A percentile compares a stretch with the other conserved stretches of the same genome.
Evolutionary conservation across 2,329 filamentous ascomycete genomes (phyloP).

Genomic region (Clonostachys rosea): DNA sequence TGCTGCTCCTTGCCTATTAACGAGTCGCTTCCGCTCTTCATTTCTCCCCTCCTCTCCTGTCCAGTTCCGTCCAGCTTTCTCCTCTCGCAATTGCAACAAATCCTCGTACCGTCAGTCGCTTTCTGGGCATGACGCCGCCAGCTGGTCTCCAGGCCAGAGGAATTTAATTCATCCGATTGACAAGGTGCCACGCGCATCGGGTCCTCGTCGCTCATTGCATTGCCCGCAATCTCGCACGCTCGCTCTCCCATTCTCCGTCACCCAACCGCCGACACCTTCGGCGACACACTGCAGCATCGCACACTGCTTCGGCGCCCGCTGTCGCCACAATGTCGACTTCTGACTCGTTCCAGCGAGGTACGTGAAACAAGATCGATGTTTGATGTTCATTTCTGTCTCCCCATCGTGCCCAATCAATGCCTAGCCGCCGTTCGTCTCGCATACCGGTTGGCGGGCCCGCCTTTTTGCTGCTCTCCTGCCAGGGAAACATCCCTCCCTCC

Average conservation of each 20-base stretch:
- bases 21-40: too few species aligned
- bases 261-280: too few species aligned
- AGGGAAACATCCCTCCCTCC: too few species aligned
- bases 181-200: background rate
- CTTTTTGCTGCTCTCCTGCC: background rate
- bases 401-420: background rate
- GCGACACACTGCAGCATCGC: too few species aligned
- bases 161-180: constrained; percentile 3
- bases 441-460: background rate
- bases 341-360: constrained; percentile 4
- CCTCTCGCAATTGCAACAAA: too few species aligned
- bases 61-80: too few species aligned
- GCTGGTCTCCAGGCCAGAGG: background rate
- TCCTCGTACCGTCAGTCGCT: background rate
- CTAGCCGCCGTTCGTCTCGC: background rate
- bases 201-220: too few species aligned
- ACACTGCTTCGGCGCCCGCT: too few species aligned
- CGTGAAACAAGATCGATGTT: background rate
- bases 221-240: too few species aligned
- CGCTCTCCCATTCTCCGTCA: too few species aligned
- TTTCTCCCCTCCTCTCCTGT: too few species aligned
- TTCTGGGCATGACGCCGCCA: background rate
- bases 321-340: constrained; percentile 1
- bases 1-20: too few species aligned
- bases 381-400: background rate